Base-by-base conservation (phyloP, 1,139 yeast species). In the Cylindricascospora bacillispora region DNA sequence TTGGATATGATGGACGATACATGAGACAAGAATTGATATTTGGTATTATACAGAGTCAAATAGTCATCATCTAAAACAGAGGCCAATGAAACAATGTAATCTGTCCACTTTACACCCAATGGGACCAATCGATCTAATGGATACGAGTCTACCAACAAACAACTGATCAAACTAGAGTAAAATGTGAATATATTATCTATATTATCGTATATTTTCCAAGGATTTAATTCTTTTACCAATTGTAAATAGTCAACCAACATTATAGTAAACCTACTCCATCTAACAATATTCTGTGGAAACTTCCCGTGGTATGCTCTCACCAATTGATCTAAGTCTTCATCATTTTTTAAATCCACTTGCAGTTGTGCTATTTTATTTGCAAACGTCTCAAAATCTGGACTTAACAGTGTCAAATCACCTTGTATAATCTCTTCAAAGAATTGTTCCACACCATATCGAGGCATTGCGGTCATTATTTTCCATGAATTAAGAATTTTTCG, bases 141-240 rank as follows among this genome's bases (percentile, higher is more conserved):
- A 29, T 47, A 49, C 5, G 39, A 30, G 25, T 51, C 56, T 26
- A 48, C 46, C 24, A 48, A 30, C 4, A 52, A 28, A 27, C 55
- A 51, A 29, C 45, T 49, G 24, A 38, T 45, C 24, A 52, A 30
- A 31, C 45, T 46, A 24, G 47, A 43, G 30, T 49, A 51, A 30
- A 38, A 48, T 19, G 43, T 39, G 28, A 49, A 48, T 13, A 52
- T 39, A 16, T 49, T 27, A 29, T 50, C 56, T 22, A 45, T 41
- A 28, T 52, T 49, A 11, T 41, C 42, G 48, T 49, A 47, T 12
- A 38, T 21, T 1, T 56, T 50, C 54, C 56, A 52, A 4, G 57
- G 57, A 31, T 50, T 40, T 4, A 52, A 40, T 32, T 50, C 52
- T 22, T 47, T 25, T 25, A 54, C 47, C 28, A 36, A 45, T 13